Evolutionary conservation across 306 rosid genomes (phyloP), one percentile per base, ranked within the genome.

Genomic region (Casuarina glauca): DNA sequence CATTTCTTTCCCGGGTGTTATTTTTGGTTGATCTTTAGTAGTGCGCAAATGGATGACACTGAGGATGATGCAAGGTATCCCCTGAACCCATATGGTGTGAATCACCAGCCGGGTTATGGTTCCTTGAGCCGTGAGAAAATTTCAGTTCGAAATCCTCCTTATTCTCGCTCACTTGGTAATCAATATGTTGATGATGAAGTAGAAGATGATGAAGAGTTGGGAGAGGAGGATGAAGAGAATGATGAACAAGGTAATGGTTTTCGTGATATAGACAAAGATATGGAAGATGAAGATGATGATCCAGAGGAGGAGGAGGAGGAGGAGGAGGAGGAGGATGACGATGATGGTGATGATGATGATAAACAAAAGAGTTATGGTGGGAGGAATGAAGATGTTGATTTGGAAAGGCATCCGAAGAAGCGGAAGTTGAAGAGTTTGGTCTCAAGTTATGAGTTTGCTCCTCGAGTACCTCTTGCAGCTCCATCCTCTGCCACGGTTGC

Each of bases 381-480:
- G 32, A 79, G 73, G 88, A 26, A 43, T 48, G 93, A 87, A 9
- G 86, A 86, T 80, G 76, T 43, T 68, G 91, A 86, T 78, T 74
- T 82, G 68, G 86, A 86, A 70, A 83, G 85, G 70, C 96, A 85
- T 80, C 96, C 93, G 3, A 90, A 90, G 76, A 91, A 86, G 88
- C 86, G 90, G 44, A 92, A 88, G 84, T 75, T 90, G 67, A 91
- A 91, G 89, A 91, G 88, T 85, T 85, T 90, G 89, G 69, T 86
- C 67, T 89, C 96, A 15, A 80, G 90, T 76, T 94, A 89, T 80
- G 97, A 91, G 81, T 88, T 94, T 79, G 96, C 91, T 4, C 90
- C 96, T 13, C 88, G 90, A 39, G 63, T 86, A 39, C 89, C 98
- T 20, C 55, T 84, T 55, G 68, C 69, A 45, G 80, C 86, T 19